Evolutionary conservation across 345 rosid species (phyloP), one percentile per base, ranked within the genome.

Genomic region (Combretum micranthum): DNA sequence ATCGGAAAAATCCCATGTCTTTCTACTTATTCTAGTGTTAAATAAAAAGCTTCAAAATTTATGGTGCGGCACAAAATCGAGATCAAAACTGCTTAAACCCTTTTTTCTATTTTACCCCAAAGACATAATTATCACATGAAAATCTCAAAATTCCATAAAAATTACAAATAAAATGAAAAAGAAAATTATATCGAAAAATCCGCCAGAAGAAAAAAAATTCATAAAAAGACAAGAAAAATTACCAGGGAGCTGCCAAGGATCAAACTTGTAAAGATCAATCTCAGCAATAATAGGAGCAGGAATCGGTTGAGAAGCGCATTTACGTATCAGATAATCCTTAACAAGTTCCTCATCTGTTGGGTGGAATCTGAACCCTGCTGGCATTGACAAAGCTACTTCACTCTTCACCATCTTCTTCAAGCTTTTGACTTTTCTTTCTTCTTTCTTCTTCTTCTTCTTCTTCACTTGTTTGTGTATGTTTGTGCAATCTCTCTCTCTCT

Each of bases 201-300:
- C 0, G n/a, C n/a, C 46, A 15, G 46, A 20, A 55, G 12, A 26
- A 18, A 19, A 47, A 15, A 9, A 56, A 13, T 43, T 37, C 13
- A 25, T 26, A 44, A 19, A 20, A 56, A 0, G 8, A 44, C 16
- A 25, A 42, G 51, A 16, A 22, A 37, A 52, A 42, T 4, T 78
- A 88, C 96, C 98, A 42, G 98, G 98, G 60, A 92, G 95, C 62
- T 86, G 76, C 98, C 98, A 92, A 6, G 98, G 95, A 64, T 92
- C 84, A 56, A 67, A 83, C 71, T 88, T 88, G 72, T 86, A 92
- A 13, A 92, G 82, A 73, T 92, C 96, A 57, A 88, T 77, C 62
- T 92, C 98, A 0, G 95, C 93, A 14, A 92, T 80, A 42, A 88
- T 84, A 13, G 96, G 84, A 66, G 72, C 98, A 18, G 70, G 13